Percentiles rank a stretch among this genome's conserved stretches.
Evolutionary conservation across 306 rosid genomes (phyloP).

Genomic region (Sphenostylis stenocarpa): DNA sequence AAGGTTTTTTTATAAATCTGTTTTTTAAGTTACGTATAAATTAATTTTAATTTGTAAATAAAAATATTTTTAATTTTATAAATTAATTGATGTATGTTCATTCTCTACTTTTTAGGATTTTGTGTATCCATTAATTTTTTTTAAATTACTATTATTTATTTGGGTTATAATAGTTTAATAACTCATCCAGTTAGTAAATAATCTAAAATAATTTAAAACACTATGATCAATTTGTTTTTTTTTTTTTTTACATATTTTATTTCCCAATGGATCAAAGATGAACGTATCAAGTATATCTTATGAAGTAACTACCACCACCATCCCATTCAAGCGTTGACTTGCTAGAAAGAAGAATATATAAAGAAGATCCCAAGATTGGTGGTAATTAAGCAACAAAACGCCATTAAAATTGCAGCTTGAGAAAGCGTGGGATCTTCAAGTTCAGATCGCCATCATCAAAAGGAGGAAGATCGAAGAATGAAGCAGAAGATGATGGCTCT

Average conservation of each 20-base stretch:
- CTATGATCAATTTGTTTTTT: too few relatives aligned
- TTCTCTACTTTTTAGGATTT: too few relatives aligned
- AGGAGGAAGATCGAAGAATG: constrained; percentile 36
- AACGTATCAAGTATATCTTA: neutral
- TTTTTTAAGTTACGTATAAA: too few relatives aligned
- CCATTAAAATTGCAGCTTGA: neutral
- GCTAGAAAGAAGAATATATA: neutral
- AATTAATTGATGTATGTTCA: too few relatives aligned
- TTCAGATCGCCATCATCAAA: neutral
- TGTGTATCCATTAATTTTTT: too few relatives aligned
- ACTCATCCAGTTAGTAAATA: too few relatives aligned
- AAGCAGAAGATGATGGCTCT: constrained; percentile 51
- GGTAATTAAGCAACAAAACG: neutral
- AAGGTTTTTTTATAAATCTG: too few relatives aligned
- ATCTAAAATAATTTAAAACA: too few relatives aligned
- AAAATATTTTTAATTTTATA: too few relatives aligned
- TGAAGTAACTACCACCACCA: neutral
- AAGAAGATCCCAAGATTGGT: neutral
- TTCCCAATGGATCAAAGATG: constrained; percentile 25
- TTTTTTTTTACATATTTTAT: constrained; percentile 16
- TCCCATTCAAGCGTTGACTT: constrained; percentile 38
- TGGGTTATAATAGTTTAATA: too few relatives aligned
- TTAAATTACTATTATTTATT: too few relatives aligned
- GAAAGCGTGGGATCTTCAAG: neutral
- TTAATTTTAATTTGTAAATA: too few relatives aligned